These are phyloP conservation scores for Galium porrigens DNA, from an alignment of 305 asterid species.

Conservation along the genomic window DNA sequence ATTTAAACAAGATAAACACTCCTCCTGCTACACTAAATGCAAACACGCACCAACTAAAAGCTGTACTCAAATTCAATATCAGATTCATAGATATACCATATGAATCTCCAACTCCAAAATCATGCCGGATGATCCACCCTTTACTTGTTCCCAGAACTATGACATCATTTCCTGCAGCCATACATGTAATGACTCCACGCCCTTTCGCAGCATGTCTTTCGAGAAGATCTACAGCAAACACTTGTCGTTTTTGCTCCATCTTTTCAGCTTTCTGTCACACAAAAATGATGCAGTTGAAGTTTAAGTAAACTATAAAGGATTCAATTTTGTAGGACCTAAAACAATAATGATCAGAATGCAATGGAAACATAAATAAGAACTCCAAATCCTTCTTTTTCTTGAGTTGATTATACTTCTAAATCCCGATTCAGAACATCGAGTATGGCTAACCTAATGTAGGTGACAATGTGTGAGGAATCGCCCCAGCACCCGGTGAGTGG, in stretches of 20 bases:
- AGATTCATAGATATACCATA: constrained; percentile 28
- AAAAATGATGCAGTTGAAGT: background rate
- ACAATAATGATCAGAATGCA: background rate
- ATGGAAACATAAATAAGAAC: too few species aligned
- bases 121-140: constrained; percentile 84
- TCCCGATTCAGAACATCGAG: background rate
- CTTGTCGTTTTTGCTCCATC: constrained; percentile 65
- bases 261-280: background rate
- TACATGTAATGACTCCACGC: constrained; percentile 74
- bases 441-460: background rate
- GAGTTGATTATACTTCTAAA: background rate
- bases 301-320: background rate
- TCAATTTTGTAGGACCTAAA: background rate
- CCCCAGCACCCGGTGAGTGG: background rate
- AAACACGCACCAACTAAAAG: background rate
- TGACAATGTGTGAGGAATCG: background rate
- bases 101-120: constrained; percentile 76
- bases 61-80: background rate
- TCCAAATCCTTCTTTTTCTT: too few species aligned
- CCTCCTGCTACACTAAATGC: background rate
- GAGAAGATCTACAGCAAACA: constrained; percentile 75
- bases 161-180: constrained; percentile 92
- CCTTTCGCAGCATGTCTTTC: constrained; percentile 89
- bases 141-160: constrained; percentile 70
- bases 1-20: background rate